Conservation (phyloP, 73 alveolate genomes). For the Tetrahymena malaccensis region DNA sequence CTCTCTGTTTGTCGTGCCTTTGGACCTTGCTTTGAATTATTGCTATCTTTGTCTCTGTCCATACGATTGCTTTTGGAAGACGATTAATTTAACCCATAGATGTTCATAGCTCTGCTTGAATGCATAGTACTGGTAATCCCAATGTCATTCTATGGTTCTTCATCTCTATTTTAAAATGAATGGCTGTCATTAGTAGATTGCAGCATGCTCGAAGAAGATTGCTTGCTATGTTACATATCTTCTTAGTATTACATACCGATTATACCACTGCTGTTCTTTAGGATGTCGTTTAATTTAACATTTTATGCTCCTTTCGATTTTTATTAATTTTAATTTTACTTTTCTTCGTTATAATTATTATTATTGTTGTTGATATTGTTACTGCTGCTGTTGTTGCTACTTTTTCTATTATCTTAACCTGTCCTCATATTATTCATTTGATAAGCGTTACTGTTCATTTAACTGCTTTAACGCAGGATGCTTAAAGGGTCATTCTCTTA, state of each 20-base stretch:
- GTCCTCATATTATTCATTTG: neutral
- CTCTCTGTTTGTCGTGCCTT: neutral
- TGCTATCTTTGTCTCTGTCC: neutral
- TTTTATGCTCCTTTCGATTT: neutral
- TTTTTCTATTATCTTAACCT: neutral
- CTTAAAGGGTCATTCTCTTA: neutral
- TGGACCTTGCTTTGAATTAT: neutral
- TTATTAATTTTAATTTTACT: neutral
- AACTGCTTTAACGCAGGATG: neutral
- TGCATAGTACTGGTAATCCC: neutral
- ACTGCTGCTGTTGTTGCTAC: neutral
- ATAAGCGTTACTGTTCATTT: neutral
- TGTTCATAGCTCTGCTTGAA: neutral
- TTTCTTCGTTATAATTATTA: neutral
- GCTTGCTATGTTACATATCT: neutral
- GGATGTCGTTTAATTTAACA: neutral
- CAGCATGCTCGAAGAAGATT: neutral
- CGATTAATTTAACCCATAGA: neutral
- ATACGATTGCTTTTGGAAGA: neutral
- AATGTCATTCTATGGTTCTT: neutral
- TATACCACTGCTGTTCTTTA: neutral
- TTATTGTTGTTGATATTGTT: too few relatives aligned
- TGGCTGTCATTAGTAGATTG: neutral
- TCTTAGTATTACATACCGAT: neutral
- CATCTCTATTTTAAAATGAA: neutral